A percentile compares a stretch with the other conserved stretches of the same genome.
phyloP scores from a whole-genome alignment of 164 flowering plant species.

The Amborella trichopoda region DNA sequence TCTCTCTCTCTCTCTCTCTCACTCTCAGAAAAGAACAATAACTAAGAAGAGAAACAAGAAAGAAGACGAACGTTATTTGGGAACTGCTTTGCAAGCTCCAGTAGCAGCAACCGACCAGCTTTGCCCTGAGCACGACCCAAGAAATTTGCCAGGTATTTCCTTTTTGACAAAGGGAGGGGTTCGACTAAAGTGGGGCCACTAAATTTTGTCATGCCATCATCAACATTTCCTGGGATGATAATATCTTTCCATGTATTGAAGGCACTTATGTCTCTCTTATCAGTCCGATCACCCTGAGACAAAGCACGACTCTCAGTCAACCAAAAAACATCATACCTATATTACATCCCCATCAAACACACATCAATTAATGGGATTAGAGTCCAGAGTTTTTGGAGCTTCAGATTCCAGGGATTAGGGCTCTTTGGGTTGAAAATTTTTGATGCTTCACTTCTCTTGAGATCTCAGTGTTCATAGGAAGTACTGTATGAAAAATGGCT shows the following conservation, averaged over 20 bases:
- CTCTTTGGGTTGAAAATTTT: too few species aligned
- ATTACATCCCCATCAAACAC: too few species aligned
- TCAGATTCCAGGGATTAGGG: too few species aligned
- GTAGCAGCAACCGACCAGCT: conserved; percentile 70
- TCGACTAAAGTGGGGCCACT: conserved; percentile 30
- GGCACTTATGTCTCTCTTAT: conserved; percentile 74
- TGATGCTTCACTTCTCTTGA: too few species aligned
- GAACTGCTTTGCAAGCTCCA: conserved; percentile 68
- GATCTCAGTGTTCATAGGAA: too few species aligned
- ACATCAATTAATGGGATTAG: too few species aligned
- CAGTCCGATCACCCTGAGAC: conserved; percentile 93
- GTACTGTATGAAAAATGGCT: too few species aligned
- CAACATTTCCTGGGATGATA: conserved; percentile 93
- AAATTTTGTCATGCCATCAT: conserved; percentile 69
- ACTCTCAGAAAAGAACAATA: too few species aligned
- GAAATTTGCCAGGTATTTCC: conserved; percentile 78
- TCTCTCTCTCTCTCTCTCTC: too few species aligned
- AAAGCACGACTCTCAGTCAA: too few species aligned
- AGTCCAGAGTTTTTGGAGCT: too few species aligned
- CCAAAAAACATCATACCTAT: too few species aligned
- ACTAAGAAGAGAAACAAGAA: not conserved
- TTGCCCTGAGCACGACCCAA: conserved; percentile 93
- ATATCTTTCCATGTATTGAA: conserved; percentile 99
- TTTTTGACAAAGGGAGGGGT: conserved; percentile 70
- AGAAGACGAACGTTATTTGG: conserved; percentile 68